A percentile compares a stretch with the other conserved stretches of the same genome.
These are phyloP conservation scores for Cordia subcordata DNA, from an alignment of 257 asterid genomes.

Conservation along the genomic window DNA sequence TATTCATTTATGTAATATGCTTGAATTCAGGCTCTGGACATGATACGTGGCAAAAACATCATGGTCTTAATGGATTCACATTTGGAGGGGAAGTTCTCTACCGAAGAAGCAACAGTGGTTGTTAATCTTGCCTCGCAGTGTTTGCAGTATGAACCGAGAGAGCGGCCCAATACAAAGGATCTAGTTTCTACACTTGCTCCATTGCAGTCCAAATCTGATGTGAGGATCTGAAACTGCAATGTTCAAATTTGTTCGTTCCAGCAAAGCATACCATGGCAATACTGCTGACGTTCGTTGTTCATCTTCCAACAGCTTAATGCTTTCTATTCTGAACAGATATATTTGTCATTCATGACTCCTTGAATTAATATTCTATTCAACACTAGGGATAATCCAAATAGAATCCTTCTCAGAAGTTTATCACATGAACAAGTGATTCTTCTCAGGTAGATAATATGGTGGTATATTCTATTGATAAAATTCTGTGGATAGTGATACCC, in stretches of 20 bases:
- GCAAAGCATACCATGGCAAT: neutral
- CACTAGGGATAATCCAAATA: too few relatives aligned
- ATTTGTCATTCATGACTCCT: too few relatives aligned
- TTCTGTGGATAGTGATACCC: too few relatives aligned
- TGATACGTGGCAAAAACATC: constrained; percentile 87
- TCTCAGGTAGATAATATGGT: too few relatives aligned
- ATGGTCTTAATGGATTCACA: constrained; percentile 80
- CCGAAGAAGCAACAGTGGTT: constrained; percentile 76
- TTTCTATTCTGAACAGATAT: too few relatives aligned
- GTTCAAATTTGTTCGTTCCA: neutral
- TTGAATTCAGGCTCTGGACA: constrained; percentile 67
- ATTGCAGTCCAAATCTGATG: constrained; percentile 66
- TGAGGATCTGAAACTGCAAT: constrained; percentile 17
- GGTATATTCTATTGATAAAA: too few relatives aligned
- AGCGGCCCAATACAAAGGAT: constrained; percentile 75
- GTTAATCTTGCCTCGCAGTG: constrained; percentile 82
- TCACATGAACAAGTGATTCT: too few relatives aligned
- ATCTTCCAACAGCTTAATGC: neutral
- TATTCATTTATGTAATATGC: neutral
- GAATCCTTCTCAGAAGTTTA: too few relatives aligned
- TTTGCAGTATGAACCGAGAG: constrained; percentile 84
- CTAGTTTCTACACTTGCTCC: constrained; percentile 75
- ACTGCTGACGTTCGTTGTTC: neutral
- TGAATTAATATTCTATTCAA: too few relatives aligned
- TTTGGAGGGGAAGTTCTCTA: constrained; percentile 81